phyloP scores from a whole-genome alignment of 192 early-diverging fungal species.

The Oehlia diaphana region DNA sequence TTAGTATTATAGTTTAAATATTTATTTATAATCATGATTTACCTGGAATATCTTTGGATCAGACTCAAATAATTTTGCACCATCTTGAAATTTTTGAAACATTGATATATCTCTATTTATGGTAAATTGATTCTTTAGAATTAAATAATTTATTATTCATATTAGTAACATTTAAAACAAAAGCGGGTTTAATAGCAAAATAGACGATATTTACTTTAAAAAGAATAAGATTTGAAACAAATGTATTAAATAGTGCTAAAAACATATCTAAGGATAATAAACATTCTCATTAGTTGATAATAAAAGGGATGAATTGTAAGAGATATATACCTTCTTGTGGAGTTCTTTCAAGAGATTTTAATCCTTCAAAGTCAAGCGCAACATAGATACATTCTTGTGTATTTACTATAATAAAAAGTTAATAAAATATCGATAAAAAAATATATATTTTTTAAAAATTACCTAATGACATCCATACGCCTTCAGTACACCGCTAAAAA shows the following conservation, averaged over 20 bases:
- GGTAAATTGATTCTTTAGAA: conserved; percentile 20
- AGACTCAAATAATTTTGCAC: neutral
- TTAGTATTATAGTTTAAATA: no score
- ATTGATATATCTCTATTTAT: conserved; percentile 32
- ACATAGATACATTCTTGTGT: conserved; percentile 20
- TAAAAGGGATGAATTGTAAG: neutral
- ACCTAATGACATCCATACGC: conserved; percentile 30
- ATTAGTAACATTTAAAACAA: no score
- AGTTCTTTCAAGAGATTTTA: conserved; percentile 18
- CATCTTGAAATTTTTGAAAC: conserved; percentile 34
- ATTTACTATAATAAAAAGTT: neutral
- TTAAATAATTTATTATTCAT: neutral
- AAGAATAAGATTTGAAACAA: neutral
- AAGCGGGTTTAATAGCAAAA: no score
- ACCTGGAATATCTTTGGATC: conserved; percentile 28
- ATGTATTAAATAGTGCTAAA: conserved; percentile 12
- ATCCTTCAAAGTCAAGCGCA: conserved; percentile 31
- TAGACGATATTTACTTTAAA: neutral
- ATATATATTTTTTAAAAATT: neutral
- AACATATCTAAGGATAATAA: neutral
- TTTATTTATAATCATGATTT: neutral
- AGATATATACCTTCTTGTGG: conserved; percentile 22
- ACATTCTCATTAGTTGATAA: no score
- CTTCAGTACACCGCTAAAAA: conserved; percentile 31
- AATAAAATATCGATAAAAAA: neutral